A percentile compares a stretch with the other conserved stretches of the same genome.
Conservation (phyloP, 306 rosid species). For the Medicago lupulina region DNA sequence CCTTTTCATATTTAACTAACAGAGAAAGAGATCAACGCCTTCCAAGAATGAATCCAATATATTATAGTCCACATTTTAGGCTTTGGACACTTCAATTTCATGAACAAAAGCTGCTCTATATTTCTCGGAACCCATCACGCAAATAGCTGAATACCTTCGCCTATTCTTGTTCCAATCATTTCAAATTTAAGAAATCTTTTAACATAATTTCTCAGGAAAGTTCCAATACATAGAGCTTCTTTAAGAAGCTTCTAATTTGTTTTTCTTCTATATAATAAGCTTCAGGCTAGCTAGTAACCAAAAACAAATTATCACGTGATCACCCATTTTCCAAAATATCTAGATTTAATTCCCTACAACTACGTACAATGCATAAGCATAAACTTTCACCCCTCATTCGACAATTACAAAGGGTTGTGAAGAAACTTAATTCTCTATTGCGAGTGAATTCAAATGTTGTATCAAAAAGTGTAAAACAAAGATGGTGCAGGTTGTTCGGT, state of each 20-base stretch:
- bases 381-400: conserved; percentile 9
- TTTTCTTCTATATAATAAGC: conserved; percentile 22
- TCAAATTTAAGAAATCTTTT: conserved; percentile 14
- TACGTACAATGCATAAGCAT: background rate
- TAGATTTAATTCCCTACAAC: background rate
- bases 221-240: conserved; percentile 3
- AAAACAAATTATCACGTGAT: background rate
- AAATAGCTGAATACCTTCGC: conserved; percentile 38
- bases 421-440: conserved; percentile 48
- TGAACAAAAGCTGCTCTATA: background rate
- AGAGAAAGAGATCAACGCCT: background rate
- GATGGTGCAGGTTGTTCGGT: conserved; percentile 16
- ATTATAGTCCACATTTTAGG: background rate
- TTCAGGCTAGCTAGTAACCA: no score
- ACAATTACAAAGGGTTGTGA: conserved; percentile 46
- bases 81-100: background rate
- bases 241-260: conserved; percentile 7
- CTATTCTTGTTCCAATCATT: background rate
- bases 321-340: background rate
- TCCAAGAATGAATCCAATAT: conserved; percentile 2
- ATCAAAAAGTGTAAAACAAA: conserved; percentile 30
- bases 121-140: conserved; percentile 34
- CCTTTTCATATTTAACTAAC: no score
- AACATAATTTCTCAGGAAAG: conserved; percentile 1
- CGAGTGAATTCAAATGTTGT: conserved; percentile 9